Conservation (phyloP, 73 alveolate genomes). For the Tetrahymena thermophila region DNA sequence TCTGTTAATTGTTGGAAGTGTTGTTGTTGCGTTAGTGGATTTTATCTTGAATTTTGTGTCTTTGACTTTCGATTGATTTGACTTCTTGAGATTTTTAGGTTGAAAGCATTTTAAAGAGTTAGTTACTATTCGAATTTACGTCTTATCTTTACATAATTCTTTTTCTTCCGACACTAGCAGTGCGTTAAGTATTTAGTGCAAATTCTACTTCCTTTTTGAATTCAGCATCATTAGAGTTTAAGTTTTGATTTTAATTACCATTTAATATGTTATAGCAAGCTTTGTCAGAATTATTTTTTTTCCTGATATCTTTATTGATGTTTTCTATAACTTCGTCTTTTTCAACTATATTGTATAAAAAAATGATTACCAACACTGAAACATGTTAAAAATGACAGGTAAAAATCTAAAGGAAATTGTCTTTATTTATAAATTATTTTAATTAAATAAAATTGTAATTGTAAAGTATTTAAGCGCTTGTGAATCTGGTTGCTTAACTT, state of each 20-base stretch:
- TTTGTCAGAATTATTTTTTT: neutral
- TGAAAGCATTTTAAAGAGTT: neutral
- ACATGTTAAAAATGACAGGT: neutral
- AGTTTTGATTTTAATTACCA: neutral
- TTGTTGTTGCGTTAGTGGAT: neutral
- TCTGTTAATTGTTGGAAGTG: neutral
- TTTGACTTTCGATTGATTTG: neutral
- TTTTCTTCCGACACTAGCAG: neutral
- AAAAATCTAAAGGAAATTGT: neutral
- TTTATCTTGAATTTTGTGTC: neutral
- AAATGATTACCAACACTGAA: neutral
- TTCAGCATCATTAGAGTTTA: neutral
- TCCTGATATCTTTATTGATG: neutral
- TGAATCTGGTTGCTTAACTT: too few species aligned
- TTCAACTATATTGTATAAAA: neutral
- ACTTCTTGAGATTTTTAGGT: neutral
- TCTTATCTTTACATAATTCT: neutral
- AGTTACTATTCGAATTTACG: neutral
- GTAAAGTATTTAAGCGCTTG: too few species aligned
- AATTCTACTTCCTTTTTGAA: neutral
- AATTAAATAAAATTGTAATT: too few species aligned
- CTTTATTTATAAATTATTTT: too few species aligned
- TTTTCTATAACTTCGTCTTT: neutral
- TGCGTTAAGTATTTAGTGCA: neutral
- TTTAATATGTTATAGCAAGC: neutral